Conservation (phyloP, 345 rosid species). For the Cardamine chenopodiifolia region DNA sequence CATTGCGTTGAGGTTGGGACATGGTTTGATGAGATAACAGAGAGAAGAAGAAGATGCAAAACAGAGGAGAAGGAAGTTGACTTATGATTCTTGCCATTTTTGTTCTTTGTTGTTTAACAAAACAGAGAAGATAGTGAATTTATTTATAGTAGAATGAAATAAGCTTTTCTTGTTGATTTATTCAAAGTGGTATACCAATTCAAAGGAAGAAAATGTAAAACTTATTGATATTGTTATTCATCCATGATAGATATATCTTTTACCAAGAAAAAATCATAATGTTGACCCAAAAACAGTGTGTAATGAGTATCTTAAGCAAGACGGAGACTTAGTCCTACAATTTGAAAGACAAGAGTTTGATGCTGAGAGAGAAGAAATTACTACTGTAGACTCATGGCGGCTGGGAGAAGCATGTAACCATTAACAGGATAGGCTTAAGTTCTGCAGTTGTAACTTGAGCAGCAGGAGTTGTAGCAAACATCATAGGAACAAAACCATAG, state of each 20-base stretch:
- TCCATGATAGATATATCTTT: not conserved
- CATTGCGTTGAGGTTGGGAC: not conserved
- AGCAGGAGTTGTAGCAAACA: not conserved
- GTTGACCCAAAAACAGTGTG: not conserved
- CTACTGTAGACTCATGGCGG: slow-evolving; percentile 20
- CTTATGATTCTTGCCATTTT: not conserved
- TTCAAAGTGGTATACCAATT: not conserved
- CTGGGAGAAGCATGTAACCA: not conserved
- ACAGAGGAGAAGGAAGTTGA: not conserved
- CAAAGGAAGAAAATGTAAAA: not conserved
- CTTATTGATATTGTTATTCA: not conserved
- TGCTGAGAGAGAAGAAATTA: not conserved
- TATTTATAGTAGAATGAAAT: not conserved
- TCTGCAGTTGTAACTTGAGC: slow-evolving; percentile 21
- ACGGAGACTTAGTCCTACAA: not conserved
- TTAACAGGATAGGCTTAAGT: slow-evolving; percentile 9
- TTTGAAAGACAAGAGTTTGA: slow-evolving; percentile 2
- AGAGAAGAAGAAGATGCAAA: slow-evolving; percentile 5
- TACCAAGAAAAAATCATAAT: not conserved
- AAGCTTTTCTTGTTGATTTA: not conserved
- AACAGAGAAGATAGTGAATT: not conserved
- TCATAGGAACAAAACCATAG: slow-evolving; percentile 9
- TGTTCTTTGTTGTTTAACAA: not conserved
- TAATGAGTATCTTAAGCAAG: not conserved
- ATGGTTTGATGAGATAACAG: not conserved